Conservation (phyloP, 2,329 filamentous ascomycete species). For the Scedosporium dehoogii region DNA sequence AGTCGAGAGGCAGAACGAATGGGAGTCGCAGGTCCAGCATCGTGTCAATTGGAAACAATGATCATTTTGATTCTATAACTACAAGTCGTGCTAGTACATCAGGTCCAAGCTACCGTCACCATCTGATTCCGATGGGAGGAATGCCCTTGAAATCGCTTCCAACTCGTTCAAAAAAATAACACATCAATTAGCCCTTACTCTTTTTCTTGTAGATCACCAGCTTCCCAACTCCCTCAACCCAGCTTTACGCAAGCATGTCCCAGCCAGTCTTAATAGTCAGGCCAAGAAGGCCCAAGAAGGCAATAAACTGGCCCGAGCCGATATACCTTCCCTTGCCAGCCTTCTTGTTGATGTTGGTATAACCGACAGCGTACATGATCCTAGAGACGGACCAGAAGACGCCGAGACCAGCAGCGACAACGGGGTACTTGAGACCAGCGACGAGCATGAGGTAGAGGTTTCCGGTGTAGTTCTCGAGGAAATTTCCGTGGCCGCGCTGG, state of each 20-base stretch:
- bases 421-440: constrained; percentile 44
- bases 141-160: no score
- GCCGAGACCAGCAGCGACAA: constrained; percentile 38
- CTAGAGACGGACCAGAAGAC: constrained; percentile 42
- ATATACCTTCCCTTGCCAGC: neutral
- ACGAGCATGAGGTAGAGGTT: constrained; percentile 43
- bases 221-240: neutral
- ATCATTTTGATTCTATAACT: no score
- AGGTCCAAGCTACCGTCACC: no score
- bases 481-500: constrained; percentile 54
- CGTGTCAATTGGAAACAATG: no score
- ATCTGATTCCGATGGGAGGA: no score
- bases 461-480: constrained; percentile 48
- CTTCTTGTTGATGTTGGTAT: constrained; percentile 23
- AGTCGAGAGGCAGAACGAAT: no score
- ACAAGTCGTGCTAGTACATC: no score
- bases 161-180: no score
- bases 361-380: constrained; percentile 45
- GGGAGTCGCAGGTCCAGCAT: no score
- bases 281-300: neutral
- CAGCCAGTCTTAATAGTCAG: neutral
- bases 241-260: constrained; percentile 1
- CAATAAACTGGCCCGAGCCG: neutral
- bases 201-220: neutral
- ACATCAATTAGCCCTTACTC: neutral